Base-by-base conservation (phyloP, 2,329 filamentous ascomycete species). In the Trichoderma cornu-damae region DNA sequence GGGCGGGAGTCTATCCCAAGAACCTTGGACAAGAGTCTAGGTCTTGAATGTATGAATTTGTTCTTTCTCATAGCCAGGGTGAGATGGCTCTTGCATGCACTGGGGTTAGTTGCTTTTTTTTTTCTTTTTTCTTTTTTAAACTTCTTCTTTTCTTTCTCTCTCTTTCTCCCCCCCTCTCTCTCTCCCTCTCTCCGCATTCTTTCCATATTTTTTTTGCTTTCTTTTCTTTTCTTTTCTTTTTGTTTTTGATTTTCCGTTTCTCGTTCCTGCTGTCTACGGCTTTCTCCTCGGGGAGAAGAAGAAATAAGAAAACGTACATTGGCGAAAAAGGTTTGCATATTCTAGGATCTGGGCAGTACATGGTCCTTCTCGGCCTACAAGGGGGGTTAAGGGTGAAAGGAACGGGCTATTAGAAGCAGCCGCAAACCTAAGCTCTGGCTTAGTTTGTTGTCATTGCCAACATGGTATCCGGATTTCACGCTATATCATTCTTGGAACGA, bases 1-100 rank as follows among this genome's bases (percentile, higher is more conserved):
- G 26, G 37, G 42, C 44, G 57, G 57, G 48, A 54, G 12, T 35
- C 37, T 50, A 28, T 18, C 51, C 20, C 50, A 16, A 28, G 16
- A 37, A 14, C 2, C 37, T 47, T 51, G 16, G 54, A 18, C 37
- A 40, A n/a, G 28, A 35, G 20, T 46, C 43, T 16, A 14, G 49
- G 28, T 46, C 34, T 40, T 42, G 26, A 28, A 43, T 47, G 43
- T 49, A 40, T 37, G 49, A 51, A n/a, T n/a, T n/a, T n/a, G n/a
- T n/a, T n/a, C 35, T 47, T 54, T 42, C 26, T 53, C 49, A 43
- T 16, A 47, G 42, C 24, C 42, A 40, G 22, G 42, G 20, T 53
- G 37, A 42, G 35, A 24, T 37, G 48, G 57, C 43, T 58, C 35
- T 34, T 47, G 55, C 49, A 50, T 46, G 48, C 55, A 44, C 40